Evolutionary conservation across 257 asterid species (phyloP).

Genomic region (Solanum habrochaites): DNA sequence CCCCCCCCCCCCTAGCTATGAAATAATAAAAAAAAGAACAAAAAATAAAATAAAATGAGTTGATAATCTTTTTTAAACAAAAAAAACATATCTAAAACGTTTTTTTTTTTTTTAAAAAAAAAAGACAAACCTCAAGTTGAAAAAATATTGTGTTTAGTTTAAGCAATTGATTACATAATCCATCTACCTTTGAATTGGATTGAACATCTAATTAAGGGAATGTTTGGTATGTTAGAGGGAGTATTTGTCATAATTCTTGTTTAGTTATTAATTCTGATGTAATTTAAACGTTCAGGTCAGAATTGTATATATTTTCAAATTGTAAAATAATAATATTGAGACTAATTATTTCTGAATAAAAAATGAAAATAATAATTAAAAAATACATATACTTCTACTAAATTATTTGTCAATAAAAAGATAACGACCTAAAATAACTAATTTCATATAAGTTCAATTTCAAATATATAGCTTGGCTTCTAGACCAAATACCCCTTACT

Average conservation of each 20-base stretch:
- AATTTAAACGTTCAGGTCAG: not conserved
- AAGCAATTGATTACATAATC: not conserved
- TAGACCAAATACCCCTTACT: no score
- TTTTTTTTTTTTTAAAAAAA: not conserved
- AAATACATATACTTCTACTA: not conserved
- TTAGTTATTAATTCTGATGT: not conserved
- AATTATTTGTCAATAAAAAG: no score
- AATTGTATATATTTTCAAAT: fast-evolving
- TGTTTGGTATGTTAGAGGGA: not conserved
- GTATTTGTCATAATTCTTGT: not conserved
- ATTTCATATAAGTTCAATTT: no score
- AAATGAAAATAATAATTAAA: no score
- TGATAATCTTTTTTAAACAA: not conserved
- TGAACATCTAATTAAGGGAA: not conserved
- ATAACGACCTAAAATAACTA: no score
- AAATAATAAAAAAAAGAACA: not conserved
- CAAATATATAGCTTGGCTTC: no score
- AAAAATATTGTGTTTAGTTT: not conserved
- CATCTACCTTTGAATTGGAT: not conserved
- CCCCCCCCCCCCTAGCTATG: not conserved
- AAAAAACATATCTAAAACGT: not conserved
- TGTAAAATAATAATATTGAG: no score
- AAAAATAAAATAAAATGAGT: not conserved
- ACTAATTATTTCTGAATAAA: no score
- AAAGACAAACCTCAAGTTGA: not conserved